Evolutionary conservation across 2,329 filamentous ascomycete species (phyloP), one percentile per base, ranked within the genome.

Genomic region (Stemphylium lycopersici): DNA sequence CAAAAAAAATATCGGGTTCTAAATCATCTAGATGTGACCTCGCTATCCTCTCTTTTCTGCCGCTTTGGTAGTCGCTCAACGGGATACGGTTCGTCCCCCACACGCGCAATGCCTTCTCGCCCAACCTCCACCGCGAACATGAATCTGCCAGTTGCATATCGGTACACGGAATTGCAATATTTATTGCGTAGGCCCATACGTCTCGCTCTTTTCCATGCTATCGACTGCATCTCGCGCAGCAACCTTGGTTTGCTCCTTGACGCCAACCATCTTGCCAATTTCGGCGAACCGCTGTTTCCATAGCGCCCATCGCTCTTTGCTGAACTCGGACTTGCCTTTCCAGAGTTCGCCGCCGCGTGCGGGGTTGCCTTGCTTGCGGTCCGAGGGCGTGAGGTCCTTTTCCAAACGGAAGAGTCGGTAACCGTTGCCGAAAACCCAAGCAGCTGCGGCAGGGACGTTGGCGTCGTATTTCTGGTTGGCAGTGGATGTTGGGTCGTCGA

Each of bases 201-300:
- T 65, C 54, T 71, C 67, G 7, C 60, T 65, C 48, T 65, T 60
- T 46, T 70, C 68, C 72, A 75, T 74, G 7, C 40, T 48, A 45
- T 63, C 58, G 4, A 70, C 47, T 0, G 69, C 68, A 32, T 70
- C 62, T 18, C 41, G 64, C 13, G 69, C 65, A 18, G 69, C 50
- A 3, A 41, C 11, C 48, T 54, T 66, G 2, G 72, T 72, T 34
- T 59, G 48, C 5, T 69, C 63, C 5, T 33, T 61, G 3, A 72
- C 43, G 1, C 49, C 62, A 18, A 67, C 61, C 54, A 63, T 58
- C 11, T 59, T 43, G 2, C 48, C 55, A 32, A 74, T 48, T 12
- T 58, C 60, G 0, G 55, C 63, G 55, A 75, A 70, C 39, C 70
- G 61, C 36, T 66, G 62, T 45, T 69, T 71, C 71, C 72, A 74